A percentile compares a stretch with the other conserved stretches of the same genome.
Evolutionary conservation across 352 stramenopile genomes (phyloP).

Genomic region (Vaucheria bursata): DNA sequence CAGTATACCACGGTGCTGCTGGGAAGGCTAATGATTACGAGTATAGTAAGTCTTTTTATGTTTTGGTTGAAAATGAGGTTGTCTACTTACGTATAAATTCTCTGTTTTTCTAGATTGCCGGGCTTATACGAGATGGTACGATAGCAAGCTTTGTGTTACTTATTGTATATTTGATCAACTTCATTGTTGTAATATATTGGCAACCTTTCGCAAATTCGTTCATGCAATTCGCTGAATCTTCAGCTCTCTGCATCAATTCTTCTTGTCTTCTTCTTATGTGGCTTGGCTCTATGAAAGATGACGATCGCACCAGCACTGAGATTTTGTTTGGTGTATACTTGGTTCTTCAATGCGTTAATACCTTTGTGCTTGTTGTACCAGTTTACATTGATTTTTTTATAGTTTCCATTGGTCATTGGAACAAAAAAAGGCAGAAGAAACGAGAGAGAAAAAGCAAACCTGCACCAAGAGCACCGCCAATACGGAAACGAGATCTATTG

Average conservation of each 20-base stretch:
- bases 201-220: not conserved
- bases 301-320: not conserved
- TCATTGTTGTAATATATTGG: not conserved
- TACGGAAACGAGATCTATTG: not conserved
- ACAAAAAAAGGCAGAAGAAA: no score
- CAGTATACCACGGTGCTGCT: not conserved
- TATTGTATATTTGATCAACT: no score
- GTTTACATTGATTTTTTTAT: not conserved
- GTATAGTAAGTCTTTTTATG: not conserved
- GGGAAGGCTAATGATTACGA: not conserved
- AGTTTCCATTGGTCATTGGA: not conserved
- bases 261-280: not conserved
- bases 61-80: no score
- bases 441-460: no score
- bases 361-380: not conserved
- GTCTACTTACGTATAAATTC: no score
- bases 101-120: no score
- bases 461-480: no score
- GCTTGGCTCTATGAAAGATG: not conserved
- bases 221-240: not conserved
- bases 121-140: no score
- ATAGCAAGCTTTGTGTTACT: no score
- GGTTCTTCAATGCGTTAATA: not conserved
- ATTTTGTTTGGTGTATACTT: not conserved
- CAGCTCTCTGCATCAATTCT: not conserved